Evolutionary conservation across 352 stramenopile genomes (phyloP), one percentile per base, ranked within the genome.

Genomic region (Phytophthora macrochlamydospora): DNA sequence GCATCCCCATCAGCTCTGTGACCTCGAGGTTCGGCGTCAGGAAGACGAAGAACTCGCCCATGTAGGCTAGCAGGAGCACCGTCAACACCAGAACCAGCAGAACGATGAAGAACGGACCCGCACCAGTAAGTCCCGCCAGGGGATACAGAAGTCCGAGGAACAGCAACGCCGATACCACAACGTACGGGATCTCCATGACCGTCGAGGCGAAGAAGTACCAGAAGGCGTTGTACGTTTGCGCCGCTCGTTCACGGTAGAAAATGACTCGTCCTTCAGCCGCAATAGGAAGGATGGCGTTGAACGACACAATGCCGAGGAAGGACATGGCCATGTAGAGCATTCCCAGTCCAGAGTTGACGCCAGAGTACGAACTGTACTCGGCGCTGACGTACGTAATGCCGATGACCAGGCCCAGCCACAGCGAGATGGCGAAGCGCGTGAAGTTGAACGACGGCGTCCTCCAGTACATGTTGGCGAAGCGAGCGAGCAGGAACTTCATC

Each of bases 401-500:
- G 13, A 93, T 75, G 31, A 95, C 62, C 12, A 93, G 58, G 4
- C 75, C 81, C 57, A 93, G 79, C 1, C 85, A 33, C 11, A 62
- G 30, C 51, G 65, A 88, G 8, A 92, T 64, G 11, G 84, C 57
- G 4, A 90, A 67, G 0, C 91, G 80, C 4, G 83, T 82, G 7
- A 91, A 57, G 71, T 94, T 96, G 72, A 97, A 97, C 46, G 75
- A 76, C 33, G 89, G 85, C 31, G 78, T 92, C 29, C 91, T 76
- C 82, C 81, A 97, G 67, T 97, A 97, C 44, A 87, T 80, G 32
- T 70, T 58, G 38, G 35, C 8, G 14, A 61, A 65, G 4, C 58
- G 58, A 2, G n/a, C 18, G 14, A 65, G 31, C 28, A 65, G 29
- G 38, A 58, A 65, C 30, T 31, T 52, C 46, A 52, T 52, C 30